A percentile compares a stretch with the other conserved stretches of the same genome.
These are phyloP conservation scores for Cryomyces minteri DNA, from an alignment of 495 filamentous ascomycete genomes.

Conservation along the genomic window DNA sequence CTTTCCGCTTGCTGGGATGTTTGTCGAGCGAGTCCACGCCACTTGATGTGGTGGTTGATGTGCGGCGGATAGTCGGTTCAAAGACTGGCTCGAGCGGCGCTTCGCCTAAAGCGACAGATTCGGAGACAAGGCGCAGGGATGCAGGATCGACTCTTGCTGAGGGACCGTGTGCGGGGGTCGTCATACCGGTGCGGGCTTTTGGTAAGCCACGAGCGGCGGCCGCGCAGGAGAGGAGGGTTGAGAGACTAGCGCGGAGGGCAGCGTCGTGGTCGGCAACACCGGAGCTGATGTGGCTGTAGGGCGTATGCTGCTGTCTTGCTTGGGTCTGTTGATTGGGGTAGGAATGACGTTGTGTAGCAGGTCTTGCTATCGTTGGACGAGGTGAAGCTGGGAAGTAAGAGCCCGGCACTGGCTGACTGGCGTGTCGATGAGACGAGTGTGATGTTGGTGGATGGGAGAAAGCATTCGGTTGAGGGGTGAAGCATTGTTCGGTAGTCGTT, in stretches of 20 bases:
- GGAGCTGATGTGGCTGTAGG: constrained; percentile 46
- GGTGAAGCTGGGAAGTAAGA: constrained; percentile 18
- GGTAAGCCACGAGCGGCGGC: constrained; percentile 70
- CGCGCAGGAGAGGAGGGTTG: constrained; percentile 84
- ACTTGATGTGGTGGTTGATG: constrained; percentile 7
- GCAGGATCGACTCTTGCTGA: constrained; percentile 28
- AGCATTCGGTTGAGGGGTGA: constrained; percentile 75
- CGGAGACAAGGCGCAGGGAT: constrained; percentile 50
- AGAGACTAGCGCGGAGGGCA: constrained; percentile 76
- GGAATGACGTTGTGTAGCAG: constrained; percentile 22
- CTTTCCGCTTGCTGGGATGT: constrained; percentile 15
- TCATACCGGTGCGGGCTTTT: constrained; percentile 34
- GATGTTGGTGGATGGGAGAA: constrained; percentile 69
- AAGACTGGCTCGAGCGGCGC: constrained; percentile 7
- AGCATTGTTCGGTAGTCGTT: constrained; percentile 35
- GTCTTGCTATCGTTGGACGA: not conserved
- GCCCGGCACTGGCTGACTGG: constrained; percentile 23
- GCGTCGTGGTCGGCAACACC: constrained; percentile 82
- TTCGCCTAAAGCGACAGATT: constrained; percentile 48
- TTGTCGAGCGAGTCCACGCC: not conserved
- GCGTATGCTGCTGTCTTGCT: constrained; percentile 28
- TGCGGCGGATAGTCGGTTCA: constrained; percentile 9
- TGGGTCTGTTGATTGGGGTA: constrained; percentile 22
- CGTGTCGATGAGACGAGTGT: constrained; percentile 10
- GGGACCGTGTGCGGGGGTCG: constrained; percentile 10